Base-by-base conservation (phyloP, 2,329 filamentous ascomycete genomes). In the Amauroascus niger region DNA sequence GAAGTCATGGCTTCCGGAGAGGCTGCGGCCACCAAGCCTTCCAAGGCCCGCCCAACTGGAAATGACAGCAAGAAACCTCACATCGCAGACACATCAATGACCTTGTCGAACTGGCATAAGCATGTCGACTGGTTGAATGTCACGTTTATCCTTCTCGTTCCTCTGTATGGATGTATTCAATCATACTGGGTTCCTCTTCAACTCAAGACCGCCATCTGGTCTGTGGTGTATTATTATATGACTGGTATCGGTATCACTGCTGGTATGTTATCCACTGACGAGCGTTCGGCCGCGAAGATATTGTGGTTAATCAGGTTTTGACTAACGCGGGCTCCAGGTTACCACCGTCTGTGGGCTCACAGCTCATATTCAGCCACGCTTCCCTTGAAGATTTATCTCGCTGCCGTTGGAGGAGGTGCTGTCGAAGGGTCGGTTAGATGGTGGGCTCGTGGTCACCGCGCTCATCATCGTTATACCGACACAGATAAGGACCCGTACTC, bases 101-200 rank as follows among this genome's bases (percentile, higher is more conserved):
- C 87, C 56, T 79, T 77, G 71, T 75, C 77, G 64, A 95, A 95
- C 76, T 93, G 87, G 87, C 83, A 89, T 74, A 85, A 90, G 74
- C 89, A 95, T 68, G 79, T 95, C 76, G 89, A 95, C 79, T 95
- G 89, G 88, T 79, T 95, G 61, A 95, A 95, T 71, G 83, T 87
- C 58, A 79, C 77, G 58, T 79, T 95, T 68, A 91, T 95, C 68
- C 71, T 94, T 60, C 77, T 85, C 61, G 79, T 95, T 44, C 89
- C 90, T 40, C 58, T 90, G 46, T 76, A 80, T 55, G 89, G 89
- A 58, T 79, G 85, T 66, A 71, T 93, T 62, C 79, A 81, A 52
- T 79, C 88, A 49, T 82, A 86, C 72, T 95, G 85, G 84, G 84
- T 88, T 44, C 87, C 88, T 53, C 74, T 91, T 32, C 76, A 81